Evolutionary conservation across 345 rosid species (phyloP), one percentile per base, ranked within the genome.

Genomic region (Eucalyptus virginea): DNA sequence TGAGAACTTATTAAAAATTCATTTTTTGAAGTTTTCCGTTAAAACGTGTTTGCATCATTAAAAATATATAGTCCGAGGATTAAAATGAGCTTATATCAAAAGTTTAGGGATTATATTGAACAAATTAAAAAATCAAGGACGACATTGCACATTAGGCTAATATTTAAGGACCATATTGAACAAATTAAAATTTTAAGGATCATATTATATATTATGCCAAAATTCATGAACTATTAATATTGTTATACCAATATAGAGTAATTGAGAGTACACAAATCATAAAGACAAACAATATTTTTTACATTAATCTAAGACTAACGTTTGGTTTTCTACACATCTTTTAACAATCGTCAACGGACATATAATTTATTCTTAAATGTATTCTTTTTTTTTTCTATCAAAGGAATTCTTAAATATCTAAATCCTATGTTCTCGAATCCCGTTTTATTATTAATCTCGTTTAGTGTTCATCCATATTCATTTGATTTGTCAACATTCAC

Each of bases 121-220:
- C 0, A 52, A 52, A 52, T 52, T 52, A 52, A 8, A 52, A 21
- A 0, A 19, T 52, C 0, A 52, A 21, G 0, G 58, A 52, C 4
- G 1, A 21, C 5, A 52, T 52, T 52, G 5, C 26, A 52, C 0
- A 52, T 52, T 52, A 52, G 2, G 5, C 11, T 52, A 2, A 52
- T 52, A 26, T 52, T 52, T 52, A 52, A 10, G 2, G 8, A 52
- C 0, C 5, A 4, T 0, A 52, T 19, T 2, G 26, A 52, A 52
- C 11, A 0, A 8, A 52, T 21, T 52, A 19, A 8, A 52, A 52
- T 19, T 19, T 19, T 19, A 4, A 0, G 5, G 8, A 52, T 52
- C 0, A 3, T 52, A 52, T 52, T 52, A 7, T 52, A 8, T 0
- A 52, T 52, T 52, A 52, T 52, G 0, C 26, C 58, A 52, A 52